These are phyloP conservation scores for Rhododendron ferrugineum DNA, from an alignment of 148 eudicot genomes.

Conservation along the genomic window DNA sequence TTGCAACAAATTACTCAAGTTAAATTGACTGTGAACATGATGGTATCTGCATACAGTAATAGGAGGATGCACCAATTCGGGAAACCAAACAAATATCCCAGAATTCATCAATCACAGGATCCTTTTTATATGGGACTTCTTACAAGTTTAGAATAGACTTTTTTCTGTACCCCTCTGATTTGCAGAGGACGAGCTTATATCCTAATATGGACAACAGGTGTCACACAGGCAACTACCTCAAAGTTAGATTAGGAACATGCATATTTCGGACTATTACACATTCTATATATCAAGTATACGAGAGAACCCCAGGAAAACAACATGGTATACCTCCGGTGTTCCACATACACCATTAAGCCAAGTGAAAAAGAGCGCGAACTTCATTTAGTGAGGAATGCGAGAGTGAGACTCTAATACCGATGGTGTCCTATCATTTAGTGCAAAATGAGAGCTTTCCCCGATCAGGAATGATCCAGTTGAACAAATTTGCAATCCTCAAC, in stretches of 20 bases:
- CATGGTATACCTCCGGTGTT: background rate
- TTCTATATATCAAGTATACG: background rate
- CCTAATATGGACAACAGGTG: background rate
- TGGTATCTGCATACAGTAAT: background rate
- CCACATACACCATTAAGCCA: background rate
- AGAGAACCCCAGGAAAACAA: background rate
- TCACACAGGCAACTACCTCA: background rate
- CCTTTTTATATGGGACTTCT: background rate
- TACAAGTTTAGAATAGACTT: background rate
- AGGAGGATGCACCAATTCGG: background rate
- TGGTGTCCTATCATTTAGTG: background rate
- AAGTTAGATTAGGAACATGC: background rate
- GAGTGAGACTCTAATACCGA: background rate
- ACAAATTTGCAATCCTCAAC: background rate
- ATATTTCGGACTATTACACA: background rate
- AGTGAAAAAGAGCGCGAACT: background rate
- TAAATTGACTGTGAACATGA: background rate
- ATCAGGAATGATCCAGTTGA: background rate
- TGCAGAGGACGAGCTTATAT: background rate
- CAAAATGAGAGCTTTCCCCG: background rate
- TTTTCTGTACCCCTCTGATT: background rate
- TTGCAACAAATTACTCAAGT: background rate
- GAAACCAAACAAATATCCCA: background rate
- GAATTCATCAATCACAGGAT: background rate
- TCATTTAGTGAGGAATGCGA: background rate